Conservation (phyloP, 2,329 filamentous ascomycete species). For the Ascochyta rabiei region DNA sequence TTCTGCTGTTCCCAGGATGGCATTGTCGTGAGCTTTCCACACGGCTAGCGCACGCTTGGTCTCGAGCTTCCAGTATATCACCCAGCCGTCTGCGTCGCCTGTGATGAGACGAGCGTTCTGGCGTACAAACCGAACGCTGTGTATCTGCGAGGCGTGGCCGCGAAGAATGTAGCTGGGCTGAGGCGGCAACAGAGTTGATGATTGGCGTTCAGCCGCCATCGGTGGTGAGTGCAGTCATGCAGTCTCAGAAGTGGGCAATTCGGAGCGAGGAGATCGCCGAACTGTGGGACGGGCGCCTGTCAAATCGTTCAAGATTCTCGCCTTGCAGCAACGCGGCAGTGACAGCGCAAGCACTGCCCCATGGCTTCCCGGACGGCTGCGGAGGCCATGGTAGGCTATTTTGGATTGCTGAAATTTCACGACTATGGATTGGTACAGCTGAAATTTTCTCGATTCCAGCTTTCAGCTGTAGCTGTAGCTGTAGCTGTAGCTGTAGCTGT, state of each 20-base stretch:
- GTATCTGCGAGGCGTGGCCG: constrained; percentile 81
- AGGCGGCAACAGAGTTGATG: constrained; percentile 53
- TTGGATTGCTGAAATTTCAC: neutral
- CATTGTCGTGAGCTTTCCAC: constrained; percentile 82
- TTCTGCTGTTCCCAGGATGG: constrained; percentile 74
- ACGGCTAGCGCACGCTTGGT: constrained; percentile 81
- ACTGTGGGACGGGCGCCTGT: constrained; percentile 23
- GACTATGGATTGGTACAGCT: neutral
- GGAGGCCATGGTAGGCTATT: neutral
- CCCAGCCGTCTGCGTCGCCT: constrained; percentile 88
- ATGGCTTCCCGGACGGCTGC: neutral
- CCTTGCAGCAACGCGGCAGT: neutral
- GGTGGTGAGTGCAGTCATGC: constrained; percentile 28
- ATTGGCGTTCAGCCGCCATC: constrained; percentile 39
- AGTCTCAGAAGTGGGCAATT: constrained; percentile 27
- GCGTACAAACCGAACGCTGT: constrained; percentile 74
- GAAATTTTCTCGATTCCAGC: neutral
- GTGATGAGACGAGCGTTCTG: constrained; percentile 79
- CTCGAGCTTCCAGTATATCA: constrained; percentile 83
- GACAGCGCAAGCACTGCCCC: constrained; percentile 20
- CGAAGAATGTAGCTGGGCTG: constrained; percentile 76
- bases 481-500: neutral
- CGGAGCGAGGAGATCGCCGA: constrained; percentile 39
- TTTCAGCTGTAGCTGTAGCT: neutral
- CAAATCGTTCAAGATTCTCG: constrained; percentile 17